Evolutionary conservation across 192 early-diverging fungal species (phyloP).

Genomic region (Coemansia sp.): DNA sequence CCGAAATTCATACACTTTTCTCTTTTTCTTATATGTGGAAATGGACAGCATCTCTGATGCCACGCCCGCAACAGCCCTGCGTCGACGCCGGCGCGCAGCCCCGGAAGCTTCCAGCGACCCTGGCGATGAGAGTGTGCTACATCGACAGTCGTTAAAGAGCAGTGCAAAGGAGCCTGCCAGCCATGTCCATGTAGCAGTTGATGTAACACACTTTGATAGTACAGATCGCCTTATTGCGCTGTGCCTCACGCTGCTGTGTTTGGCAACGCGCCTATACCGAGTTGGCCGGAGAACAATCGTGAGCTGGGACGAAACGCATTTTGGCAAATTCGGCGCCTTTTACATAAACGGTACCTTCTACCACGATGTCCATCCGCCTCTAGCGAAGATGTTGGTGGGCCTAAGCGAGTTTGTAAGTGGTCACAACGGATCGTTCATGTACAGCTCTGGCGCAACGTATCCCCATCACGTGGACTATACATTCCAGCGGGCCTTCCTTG

Average conservation of each 20-base stretch:
- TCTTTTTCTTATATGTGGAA: neutral
- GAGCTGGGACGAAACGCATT: conserved; percentile 92
- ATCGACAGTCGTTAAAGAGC: neutral
- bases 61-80: neutral
- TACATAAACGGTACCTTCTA: conserved; percentile 95
- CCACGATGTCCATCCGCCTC: conserved; percentile 96
- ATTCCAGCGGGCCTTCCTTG: conserved; percentile 63
- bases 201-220: conserved; percentile 5
- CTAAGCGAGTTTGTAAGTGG: conserved; percentile 61
- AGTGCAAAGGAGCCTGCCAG: neutral
- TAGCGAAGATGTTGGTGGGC: conserved; percentile 76
- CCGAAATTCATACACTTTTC: neutral
- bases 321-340: conserved; percentile 93
- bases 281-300: conserved; percentile 59
- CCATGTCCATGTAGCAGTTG: neutral
- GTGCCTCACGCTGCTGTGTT: conserved; percentile 13
- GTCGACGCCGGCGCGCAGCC: neutral
- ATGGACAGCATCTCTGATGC: neutral
- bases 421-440: conserved; percentile 66
- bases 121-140: neutral
- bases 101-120: neutral
- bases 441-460: conserved; percentile 59
- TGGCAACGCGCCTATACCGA: conserved; percentile 53
- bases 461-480: conserved; percentile 61
- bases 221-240: conserved; percentile 14